Conservation (phyloP, 2,329 filamentous ascomycete genomes). For the Harringtonia aguacate region DNA sequence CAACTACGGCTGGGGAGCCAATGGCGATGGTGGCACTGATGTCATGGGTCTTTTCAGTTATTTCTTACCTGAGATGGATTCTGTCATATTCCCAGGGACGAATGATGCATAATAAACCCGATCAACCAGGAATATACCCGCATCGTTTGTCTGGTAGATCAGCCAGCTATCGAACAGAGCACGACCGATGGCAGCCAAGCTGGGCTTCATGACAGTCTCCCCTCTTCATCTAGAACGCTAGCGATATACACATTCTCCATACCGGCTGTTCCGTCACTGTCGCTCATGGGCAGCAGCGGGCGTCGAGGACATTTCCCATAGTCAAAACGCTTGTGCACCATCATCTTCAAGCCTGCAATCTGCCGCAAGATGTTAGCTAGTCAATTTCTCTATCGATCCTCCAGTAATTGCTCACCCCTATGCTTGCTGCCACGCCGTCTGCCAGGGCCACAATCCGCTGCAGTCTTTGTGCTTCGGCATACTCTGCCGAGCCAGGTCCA, state of each 20-base stretch:
- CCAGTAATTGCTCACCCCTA: slow-evolving; percentile 11
- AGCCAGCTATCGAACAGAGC: too few species aligned
- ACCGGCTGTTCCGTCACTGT: too few species aligned
- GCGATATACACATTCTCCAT: too few species aligned
- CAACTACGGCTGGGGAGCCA: background rate
- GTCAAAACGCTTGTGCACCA: slow-evolving; percentile 12
- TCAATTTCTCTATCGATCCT: background rate
- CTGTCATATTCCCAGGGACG: slow-evolving; percentile 3
- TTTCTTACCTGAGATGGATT: slow-evolving; percentile 9
- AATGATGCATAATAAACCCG: too few species aligned
- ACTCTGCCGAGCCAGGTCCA: slow-evolving; percentile 1
- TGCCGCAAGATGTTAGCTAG: background rate
- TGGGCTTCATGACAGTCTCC: too few species aligned
- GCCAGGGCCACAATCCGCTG: slow-evolving; percentile 13
- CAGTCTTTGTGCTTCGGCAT: slow-evolving; percentile 11
- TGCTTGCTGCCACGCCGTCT: slow-evolving; percentile 13
- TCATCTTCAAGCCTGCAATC: slow-evolving; percentile 15
- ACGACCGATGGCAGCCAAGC: too few species aligned
- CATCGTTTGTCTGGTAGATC: too few species aligned
- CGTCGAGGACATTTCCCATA: slow-evolving; percentile 11
- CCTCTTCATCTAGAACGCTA: too few species aligned
- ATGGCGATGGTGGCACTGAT: slow-evolving; percentile 8
- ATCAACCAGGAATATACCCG: too few species aligned
- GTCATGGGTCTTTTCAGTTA: slow-evolving; percentile 11
- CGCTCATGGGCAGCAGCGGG: slow-evolving; percentile 13